Base-by-base conservation (phyloP, 2,329 filamentous ascomycete species). In the Apiospora malaysiana region DNA sequence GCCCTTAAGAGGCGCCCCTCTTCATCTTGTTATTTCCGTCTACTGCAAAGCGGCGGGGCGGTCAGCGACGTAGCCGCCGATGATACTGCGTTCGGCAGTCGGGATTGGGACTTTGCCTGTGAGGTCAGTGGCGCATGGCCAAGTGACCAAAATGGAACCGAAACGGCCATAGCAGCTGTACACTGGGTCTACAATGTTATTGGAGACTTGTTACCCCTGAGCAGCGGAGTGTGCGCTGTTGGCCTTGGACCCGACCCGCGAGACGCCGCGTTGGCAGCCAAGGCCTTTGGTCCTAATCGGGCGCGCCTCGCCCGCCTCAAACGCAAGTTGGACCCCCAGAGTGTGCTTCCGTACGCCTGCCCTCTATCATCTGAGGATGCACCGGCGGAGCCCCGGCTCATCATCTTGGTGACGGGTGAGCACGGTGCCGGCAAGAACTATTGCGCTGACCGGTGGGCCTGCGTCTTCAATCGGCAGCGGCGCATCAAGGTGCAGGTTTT, bases 31-130 rank as follows among this genome's bases (percentile, higher is more conserved):
- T 91, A 92, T 79, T 78, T 91, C 67, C 89, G 91, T 82, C 76
- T 92, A 4, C 79, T 91, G 9, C 89, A 91, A 56, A 88, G 89
- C 25, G 88, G 88, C 9, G 87, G 85, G 73, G 85, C 84, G 0
- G 77, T 89, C 59, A n/a, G 74, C 63, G 81, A 89, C 27, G 73
- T 87, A 21, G 75, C 79, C 1, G 73, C 79, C 6, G 78, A 85
- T 72, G 83, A 81, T 32, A 88, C 86, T 71, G 89, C 89, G 68
- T 91, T 92, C 69, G 89, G 90, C 63, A 90, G 86, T 81, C 86
- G 89, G 78, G 83, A 89, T 77, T 92, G 89, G 89, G 83, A 88
- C 43, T 91, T 87, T 80, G 89, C 89, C 65, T 92, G 89, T 74
- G 87, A 91, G 6, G 76, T 92, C 51, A 91, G 89, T 6, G 89